A percentile compares a stretch with the other conserved stretches of the same genome.
Conservation (phyloP, 306 rosid species). For the Malus orientalis region DNA sequence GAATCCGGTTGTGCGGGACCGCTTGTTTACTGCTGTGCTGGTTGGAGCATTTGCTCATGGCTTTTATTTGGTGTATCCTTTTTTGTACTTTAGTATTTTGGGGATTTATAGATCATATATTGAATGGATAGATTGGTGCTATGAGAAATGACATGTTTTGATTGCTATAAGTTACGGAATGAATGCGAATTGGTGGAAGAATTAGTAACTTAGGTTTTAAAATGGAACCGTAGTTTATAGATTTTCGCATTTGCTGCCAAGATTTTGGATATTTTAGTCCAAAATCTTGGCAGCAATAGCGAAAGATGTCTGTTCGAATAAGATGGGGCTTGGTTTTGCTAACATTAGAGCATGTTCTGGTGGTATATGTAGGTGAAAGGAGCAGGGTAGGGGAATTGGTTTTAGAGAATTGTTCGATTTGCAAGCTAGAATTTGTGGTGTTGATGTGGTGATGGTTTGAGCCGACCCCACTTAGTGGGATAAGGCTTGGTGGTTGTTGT, state of each 20-base stretch:
- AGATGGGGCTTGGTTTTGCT: not conserved
- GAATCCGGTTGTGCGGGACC: slow-evolving; percentile 84
- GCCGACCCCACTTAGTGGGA: too few species aligned
- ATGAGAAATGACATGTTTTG: not conserved
- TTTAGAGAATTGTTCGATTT: not conserved
- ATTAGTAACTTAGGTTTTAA: not conserved
- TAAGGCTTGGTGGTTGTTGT: not conserved
- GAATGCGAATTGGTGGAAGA: not conserved
- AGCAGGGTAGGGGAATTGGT: not conserved
- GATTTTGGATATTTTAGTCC: not conserved
- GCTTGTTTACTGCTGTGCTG: slow-evolving; percentile 69
- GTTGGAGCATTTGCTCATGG: slow-evolving; percentile 88
- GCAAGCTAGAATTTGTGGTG: not conserved
- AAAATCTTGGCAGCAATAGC: too few species aligned
- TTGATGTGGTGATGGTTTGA: not conserved
- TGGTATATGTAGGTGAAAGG: not conserved
- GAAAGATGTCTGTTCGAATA: not conserved
- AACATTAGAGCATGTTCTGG: too few species aligned
- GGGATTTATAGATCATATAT: not conserved
- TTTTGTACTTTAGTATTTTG: not conserved
- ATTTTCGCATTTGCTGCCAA: not conserved
- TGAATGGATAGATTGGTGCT: not conserved
- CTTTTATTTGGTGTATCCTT: slow-evolving; percentile 90
- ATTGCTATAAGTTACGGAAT: not conserved
- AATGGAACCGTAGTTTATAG: not conserved